Base-by-base conservation (phyloP, 345 rosid species). In the Camelina neglecta region DNA sequence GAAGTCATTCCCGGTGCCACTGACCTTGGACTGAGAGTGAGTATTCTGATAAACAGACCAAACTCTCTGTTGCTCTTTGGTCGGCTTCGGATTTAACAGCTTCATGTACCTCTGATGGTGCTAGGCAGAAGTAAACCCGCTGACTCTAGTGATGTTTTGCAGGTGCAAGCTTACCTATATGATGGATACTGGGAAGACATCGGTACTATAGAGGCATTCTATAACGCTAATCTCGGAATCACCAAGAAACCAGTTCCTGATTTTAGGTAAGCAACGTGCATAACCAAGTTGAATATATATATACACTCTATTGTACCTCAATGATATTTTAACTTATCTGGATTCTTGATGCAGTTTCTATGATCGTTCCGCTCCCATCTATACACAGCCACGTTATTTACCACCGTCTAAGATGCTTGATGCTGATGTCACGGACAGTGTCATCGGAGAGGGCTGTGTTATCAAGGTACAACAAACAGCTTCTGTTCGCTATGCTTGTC, bases 161-260 rank as follows among this genome's bases (percentile, higher is more conserved):
- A 94, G 98, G 97, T 94, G 69, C 98, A 93, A 90, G 98, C 97
- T 69, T 93, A 93, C 86, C 75, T 93, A 62, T 90, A 91, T 71
- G 98, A 93, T 83, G 98, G 98, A 29, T 93, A 93, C 60, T 93
- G 97, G 98, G 98, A 93, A 83, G 98, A 93, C 66, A 93, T 93
- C 59, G 98, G 98, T 83, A 93, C 97, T 1, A 93, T 91, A 38
- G 98, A 93, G 80, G 98, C 98, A 49, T 93, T 93, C 65, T 93
- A 91, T 38, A 93, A 93, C 75, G 98, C 98, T 18, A 93, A 93
- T 78, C 88, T 93, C 7, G 96, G 98, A 42, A 89, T 91, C 80
- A 93, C 98, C 48, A 91, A 88, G 79, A 93, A 91, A 83, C 98
- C 98, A 65, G 79, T 91, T 44, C 98, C 98, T 8, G 96, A 93